phyloP scores from a whole-genome alignment of 2,329 filamentous ascomycete genomes.

The Colletotrichum lindemuthianum region DNA sequence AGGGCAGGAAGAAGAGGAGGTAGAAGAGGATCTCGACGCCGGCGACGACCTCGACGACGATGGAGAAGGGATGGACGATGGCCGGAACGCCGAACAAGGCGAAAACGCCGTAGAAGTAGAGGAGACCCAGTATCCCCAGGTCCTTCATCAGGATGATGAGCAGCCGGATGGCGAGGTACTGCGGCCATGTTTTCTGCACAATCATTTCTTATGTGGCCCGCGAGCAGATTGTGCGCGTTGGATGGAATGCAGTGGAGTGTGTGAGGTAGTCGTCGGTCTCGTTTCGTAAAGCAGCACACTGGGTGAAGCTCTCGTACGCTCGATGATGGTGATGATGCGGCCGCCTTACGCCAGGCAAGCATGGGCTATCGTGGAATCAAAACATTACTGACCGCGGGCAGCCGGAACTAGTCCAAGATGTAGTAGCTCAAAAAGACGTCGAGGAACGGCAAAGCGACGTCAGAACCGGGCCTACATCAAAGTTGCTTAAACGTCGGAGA shows the following conservation, averaged over 20 bases:
- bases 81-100: slow-evolving; percentile 36
- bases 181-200: slow-evolving; percentile 32
- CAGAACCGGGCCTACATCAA: not conserved
- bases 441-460: not conserved
- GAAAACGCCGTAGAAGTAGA: slow-evolving; percentile 38
- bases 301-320: too few relatives aligned
- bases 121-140: slow-evolving; percentile 32
- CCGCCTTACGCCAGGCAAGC: too few relatives aligned
- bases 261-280: too few relatives aligned
- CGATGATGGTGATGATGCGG: too few relatives aligned
- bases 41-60: slow-evolving; percentile 38
- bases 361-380: too few relatives aligned
- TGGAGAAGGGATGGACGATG: slow-evolving; percentile 40
- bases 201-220: slow-evolving; percentile 4
- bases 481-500: not conserved
- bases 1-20: slow-evolving; percentile 53
- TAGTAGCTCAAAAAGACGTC: too few relatives aligned
- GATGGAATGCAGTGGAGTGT: too few relatives aligned
- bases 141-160: slow-evolving; percentile 27
- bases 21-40: slow-evolving; percentile 56
- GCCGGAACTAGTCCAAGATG: too few relatives aligned
- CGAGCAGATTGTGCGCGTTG: not conserved
- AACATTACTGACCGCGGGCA: too few relatives aligned
- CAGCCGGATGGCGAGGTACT: slow-evolving; percentile 24
- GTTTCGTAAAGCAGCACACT: too few relatives aligned